Evolutionary conservation across 805 yeast species (phyloP), one percentile per base, ranked within the genome.

Genomic region (Candida jianshihensis): DNA sequence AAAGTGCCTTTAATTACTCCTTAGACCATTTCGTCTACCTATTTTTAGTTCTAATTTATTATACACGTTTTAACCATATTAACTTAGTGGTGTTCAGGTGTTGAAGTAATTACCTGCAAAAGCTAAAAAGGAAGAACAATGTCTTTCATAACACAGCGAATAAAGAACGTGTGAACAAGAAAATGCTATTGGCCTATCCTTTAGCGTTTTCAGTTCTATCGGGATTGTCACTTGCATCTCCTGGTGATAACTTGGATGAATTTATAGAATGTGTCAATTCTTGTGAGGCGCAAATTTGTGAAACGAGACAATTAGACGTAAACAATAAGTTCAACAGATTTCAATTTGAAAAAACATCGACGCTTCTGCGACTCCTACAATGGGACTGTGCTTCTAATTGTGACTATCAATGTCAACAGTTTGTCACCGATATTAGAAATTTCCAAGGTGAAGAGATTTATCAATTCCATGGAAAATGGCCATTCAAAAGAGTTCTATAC

Each of bases 391-490:
- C 60, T 3, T 71, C 78, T 20, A 79, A 92, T 53, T 92, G 98
- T 60, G 97, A 92, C 60, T 92, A 92, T 58, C 82, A 78, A 48
- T 92, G 98, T 57, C 97, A 92, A 57, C 78, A 87, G 38, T 54
- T 75, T 8, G 64, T 90, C 31, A 88, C 96, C 0, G 50, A 53
- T 2, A 63, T 71, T 26, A 65, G 95, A 17, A 59, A 62, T 13
- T 45, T 39, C 0, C 44, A 59, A 3, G 66, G 69, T n/a, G 67
- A 71, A 40, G 79, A 76, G 38, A 63, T 86, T 1, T 70, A 70
- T 28, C 98, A 92, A 57, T 92, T 86, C 61, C 96, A 92, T 58
- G 98, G 98, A 0, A 92, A 92, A 62, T 92, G 98, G 98, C 97
- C 97, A 3, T 92, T 92, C 51, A 43, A 66, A 14, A 68, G 98